Evolutionary conservation across 2,329 filamentous ascomycete genomes (phyloP).

Genomic region (Paecilomyces sp.): DNA sequence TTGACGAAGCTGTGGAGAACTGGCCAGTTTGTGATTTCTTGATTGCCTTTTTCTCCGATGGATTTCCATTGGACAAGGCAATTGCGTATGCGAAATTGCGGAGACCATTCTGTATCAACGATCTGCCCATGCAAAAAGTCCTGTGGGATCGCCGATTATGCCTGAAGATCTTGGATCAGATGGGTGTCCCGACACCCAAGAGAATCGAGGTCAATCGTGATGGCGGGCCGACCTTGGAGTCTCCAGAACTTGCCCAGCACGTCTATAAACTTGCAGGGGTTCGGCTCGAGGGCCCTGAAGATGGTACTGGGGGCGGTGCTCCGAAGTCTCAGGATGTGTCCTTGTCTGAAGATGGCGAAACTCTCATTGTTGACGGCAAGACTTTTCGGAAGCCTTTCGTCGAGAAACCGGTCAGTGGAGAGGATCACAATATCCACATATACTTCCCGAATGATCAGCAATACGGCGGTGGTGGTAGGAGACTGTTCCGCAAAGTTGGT

Average conservation of each 20-base stretch:
- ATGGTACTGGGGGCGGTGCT: conserved; percentile 56
- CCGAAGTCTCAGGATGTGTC: conserved; percentile 62
- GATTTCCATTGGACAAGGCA: conserved; percentile 93
- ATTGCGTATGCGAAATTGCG: conserved; percentile 90
- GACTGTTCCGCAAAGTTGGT: conserved; percentile 92
- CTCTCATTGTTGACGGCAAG: conserved; percentile 77
- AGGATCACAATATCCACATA: conserved; percentile 98
- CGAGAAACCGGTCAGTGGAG: conserved; percentile 95
- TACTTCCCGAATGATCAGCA: conserved; percentile 74
- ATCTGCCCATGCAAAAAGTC: conserved; percentile 93
- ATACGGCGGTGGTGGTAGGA: conserved; percentile 78
- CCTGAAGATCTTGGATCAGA: conserved; percentile 76
- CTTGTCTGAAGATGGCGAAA: conserved; percentile 83
- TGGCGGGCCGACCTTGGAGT: conserved; percentile 74
- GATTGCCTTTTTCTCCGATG: conserved; percentile 97
- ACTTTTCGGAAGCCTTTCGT: conserved; percentile 88
- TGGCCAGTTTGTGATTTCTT: conserved; percentile 96
- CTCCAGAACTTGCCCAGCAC: conserved; percentile 70
- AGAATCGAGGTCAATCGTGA: conserved; percentile 88
- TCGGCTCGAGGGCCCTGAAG: conserved; percentile 60
- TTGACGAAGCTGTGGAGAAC: conserved; percentile 93
- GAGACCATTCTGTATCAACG: conserved; percentile 96
- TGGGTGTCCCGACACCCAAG: conserved; percentile 81
- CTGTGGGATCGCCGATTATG: conserved; percentile 93
- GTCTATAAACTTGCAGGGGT: conserved; percentile 77